These are phyloP conservation scores for Allantophomopsis lycopodina DNA, from an alignment of 2,329 filamentous ascomycete genomes.

Conservation along the genomic window DNA sequence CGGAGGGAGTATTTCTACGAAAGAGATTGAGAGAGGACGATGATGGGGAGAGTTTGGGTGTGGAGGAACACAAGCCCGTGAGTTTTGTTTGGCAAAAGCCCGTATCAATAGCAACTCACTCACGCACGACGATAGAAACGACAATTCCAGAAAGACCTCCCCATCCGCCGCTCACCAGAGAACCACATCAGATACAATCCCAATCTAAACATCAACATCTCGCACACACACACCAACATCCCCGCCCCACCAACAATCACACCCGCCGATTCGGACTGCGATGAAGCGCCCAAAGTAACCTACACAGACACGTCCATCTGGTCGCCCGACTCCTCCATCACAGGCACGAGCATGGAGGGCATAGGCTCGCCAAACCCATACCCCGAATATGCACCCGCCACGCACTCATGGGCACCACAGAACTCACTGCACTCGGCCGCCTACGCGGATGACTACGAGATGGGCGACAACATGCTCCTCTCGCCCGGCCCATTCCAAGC, in stretches of 20 bases:
- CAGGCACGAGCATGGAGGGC: too few species aligned
- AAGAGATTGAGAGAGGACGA: constrained; percentile 16
- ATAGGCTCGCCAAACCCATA: too few species aligned
- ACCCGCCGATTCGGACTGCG: constrained; percentile 16
- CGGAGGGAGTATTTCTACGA: constrained; percentile 1
- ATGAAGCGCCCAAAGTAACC: constrained; percentile 10
- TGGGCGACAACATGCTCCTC: constrained; percentile 15
- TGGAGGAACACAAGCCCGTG: too few species aligned
- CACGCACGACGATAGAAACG: constrained; percentile 14
- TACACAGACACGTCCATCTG: constrained; percentile 14
- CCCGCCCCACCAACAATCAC: constrained; percentile 16
- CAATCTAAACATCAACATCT: not conserved
- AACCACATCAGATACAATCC: too few species aligned
- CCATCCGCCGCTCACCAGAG: constrained; percentile 2
- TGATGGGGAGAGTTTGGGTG: constrained; percentile 13
- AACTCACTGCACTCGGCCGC: not conserved
- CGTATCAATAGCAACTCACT: not conserved
- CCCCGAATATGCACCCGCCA: too few species aligned
- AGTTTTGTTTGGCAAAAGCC: too few species aligned
- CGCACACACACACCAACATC: not conserved
- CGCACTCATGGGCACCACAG: too few species aligned
- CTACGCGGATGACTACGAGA: constrained; percentile 18
- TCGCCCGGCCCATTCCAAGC: constrained; percentile 15
- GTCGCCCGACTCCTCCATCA: constrained; percentile 1
- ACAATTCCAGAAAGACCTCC: constrained; percentile 6